These are phyloP conservation scores for Eutypella sp. DNA, from an alignment of 2,329 filamentous ascomycete genomes.

Conservation along the genomic window DNA sequence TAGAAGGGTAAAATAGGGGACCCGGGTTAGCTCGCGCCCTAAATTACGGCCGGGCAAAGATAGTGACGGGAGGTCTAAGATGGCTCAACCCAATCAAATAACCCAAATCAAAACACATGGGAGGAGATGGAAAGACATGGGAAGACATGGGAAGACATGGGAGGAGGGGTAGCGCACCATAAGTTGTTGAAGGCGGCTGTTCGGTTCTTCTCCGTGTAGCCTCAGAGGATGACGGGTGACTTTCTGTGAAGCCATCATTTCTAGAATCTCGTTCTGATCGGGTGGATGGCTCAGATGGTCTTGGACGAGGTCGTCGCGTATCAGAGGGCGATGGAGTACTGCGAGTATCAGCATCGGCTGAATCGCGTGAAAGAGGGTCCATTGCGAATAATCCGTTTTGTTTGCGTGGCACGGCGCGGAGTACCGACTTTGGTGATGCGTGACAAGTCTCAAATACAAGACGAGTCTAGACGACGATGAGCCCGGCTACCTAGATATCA, in stretches of 20 bases:
- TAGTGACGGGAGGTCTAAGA: too few species aligned
- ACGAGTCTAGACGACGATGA: too few species aligned
- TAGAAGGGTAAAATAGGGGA: conserved; percentile 14
- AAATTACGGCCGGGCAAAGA: not conserved
- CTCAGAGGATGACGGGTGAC: conserved; percentile 51
- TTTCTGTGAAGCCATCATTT: conserved; percentile 46
- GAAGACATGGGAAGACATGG: not conserved
- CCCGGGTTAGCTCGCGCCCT: conserved; percentile 17
- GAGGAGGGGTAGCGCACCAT: conserved; percentile 42
- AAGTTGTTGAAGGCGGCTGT: conserved; percentile 44
- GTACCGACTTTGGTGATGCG: too few species aligned
- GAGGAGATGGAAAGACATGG: conserved; percentile 4
- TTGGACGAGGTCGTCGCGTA: conserved; percentile 36
- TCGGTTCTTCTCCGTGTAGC: conserved; percentile 56
- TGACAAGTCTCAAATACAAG: not conserved
- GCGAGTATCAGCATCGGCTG: conserved; percentile 33
- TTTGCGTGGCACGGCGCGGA: not conserved
- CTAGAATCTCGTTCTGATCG: conserved; percentile 25
- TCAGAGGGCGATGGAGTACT: conserved; percentile 46
- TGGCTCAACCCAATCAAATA: not conserved
- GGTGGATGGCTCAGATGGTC: conserved; percentile 27
- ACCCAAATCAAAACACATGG: not conserved
- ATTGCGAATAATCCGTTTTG: conserved; percentile 25
- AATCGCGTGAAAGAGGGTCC: conserved; percentile 39
- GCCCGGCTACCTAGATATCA: too few species aligned